These are phyloP conservation scores for Trichoderma hamatum DNA, from an alignment of 2,329 filamentous ascomycete genomes.

Conservation along the genomic window DNA sequence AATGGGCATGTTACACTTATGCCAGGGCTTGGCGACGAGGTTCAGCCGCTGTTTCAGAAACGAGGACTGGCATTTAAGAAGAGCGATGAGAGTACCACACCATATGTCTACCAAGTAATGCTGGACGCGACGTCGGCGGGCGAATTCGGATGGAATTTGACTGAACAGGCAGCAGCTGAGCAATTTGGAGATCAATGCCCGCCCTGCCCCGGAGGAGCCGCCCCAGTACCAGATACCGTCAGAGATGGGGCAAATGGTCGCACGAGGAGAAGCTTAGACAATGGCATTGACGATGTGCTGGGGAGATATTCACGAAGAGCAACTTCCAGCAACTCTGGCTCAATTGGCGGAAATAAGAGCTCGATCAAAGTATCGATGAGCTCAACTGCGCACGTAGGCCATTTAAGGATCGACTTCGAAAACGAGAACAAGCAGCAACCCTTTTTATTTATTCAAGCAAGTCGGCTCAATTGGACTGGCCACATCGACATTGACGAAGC, in stretches of 20 bases:
- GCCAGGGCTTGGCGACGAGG: constrained; percentile 42
- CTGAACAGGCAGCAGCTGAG: constrained; percentile 38
- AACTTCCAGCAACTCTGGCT: not conserved
- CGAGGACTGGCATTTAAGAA: constrained; percentile 48
- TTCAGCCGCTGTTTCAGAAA: constrained; percentile 43
- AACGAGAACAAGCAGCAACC: constrained; percentile 31
- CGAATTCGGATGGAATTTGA: constrained; percentile 42
- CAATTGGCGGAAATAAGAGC: constrained; percentile 26
- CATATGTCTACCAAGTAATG: constrained; percentile 51
- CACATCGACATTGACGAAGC: constrained; percentile 43
- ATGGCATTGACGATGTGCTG: constrained; percentile 8
- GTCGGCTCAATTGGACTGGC: constrained; percentile 51
- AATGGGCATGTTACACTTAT: constrained; percentile 49
- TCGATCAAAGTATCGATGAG: constrained; percentile 43
- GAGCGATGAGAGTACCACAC: constrained; percentile 46
- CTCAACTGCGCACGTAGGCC: constrained; percentile 47
- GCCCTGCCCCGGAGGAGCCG: constrained; percentile 38
- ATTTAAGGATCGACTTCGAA: constrained; percentile 46
- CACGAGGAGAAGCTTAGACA: constrained; percentile 28
- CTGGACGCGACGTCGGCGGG: constrained; percentile 43
- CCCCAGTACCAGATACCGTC: constrained; percentile 25
- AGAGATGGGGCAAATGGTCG: constrained; percentile 47
- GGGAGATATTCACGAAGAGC: not conserved
- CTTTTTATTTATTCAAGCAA: constrained; percentile 48
- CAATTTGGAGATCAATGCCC: constrained; percentile 45